Evolutionary conservation across 148 eudicot genomes (phyloP), one percentile per base, ranked within the genome.

Genomic region (Amaranthus palmeri): DNA sequence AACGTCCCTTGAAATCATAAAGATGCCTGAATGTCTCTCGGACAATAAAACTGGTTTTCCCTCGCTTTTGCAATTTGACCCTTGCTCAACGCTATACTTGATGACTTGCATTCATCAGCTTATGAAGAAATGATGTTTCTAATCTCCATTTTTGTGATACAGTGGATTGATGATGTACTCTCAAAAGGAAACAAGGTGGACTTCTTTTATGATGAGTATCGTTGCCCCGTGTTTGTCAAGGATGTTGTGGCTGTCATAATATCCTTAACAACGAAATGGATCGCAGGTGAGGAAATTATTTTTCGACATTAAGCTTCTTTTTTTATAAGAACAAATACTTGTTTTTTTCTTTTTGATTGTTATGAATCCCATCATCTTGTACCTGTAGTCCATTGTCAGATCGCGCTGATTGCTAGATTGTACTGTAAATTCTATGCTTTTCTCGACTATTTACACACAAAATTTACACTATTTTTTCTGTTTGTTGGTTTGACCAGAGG

Each of bases 101-200:
- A 8, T 14, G 41, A 60, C 14, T 60, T 11, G 60, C 47, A 45
- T 62, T 43, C 49, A 0, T 58, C 15, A 49, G 10, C 11, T 2
- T 46, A n/a, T n/a, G 43, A 65, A 15, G 9, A 10, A 10, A 25
- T 18, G 6, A 65, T 63, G 58, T 54, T 64, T 65, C 36, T 57
- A 51, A 52, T 43, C 64, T 63, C 52, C 45, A 10, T 55, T 50
- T 54, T 65, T n/a, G 51, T 74, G 52, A 51, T 69, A 60, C 90
- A 93, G 98, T 93, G 98, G 97, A 89, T 93, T 71, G 87, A 93
- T 74, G 73, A 85, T 50, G 88, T 82, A 40, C 85, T 93, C 47
- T 83, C 91, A 45, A 87, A 87, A 83, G 97, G 97, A 69, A 82
- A 84, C 61, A 73, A 68, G 68, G 74, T 79, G 17, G 79, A 86